Conservation (phyloP, 352 stramenopile species). For the Pythium brachiatum region DNA sequence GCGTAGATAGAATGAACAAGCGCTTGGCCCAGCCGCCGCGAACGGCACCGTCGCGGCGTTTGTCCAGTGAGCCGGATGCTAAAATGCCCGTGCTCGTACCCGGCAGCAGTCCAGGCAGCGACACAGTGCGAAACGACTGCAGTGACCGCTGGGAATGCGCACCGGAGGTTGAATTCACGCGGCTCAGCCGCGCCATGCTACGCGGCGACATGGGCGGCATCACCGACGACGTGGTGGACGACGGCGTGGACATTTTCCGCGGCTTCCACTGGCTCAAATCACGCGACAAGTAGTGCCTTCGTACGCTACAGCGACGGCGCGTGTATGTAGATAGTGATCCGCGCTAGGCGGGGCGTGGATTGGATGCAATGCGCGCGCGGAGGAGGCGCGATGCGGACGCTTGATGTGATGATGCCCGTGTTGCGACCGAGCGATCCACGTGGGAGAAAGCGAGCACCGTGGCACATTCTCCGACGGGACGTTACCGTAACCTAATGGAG, state of each 20-base stretch:
- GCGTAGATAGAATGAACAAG: slow-evolving; percentile 80
- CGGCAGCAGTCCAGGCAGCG: slow-evolving; percentile 65
- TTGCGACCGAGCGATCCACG: slow-evolving; percentile 27
- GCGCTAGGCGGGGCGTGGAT: not conserved
- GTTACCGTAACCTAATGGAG: not conserved
- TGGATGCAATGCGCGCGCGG: not conserved
- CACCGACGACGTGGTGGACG: slow-evolving; percentile 29
- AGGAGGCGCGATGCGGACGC: not conserved
- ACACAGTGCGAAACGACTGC: slow-evolving; percentile 69
- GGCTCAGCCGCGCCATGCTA: slow-evolving; percentile 43
- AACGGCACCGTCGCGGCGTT: slow-evolving; percentile 79
- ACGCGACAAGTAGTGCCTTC: not conserved
- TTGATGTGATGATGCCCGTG: not conserved
- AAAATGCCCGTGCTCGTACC: slow-evolving; percentile 76
- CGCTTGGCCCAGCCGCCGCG: slow-evolving; percentile 77
- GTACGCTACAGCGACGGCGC: not conserved
- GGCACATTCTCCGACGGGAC: slow-evolving; percentile 3
- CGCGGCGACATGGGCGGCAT: slow-evolving; percentile 27
- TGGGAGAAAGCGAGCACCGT: slow-evolving; percentile 1
- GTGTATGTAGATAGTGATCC: not conserved
- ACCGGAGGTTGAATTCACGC: slow-evolving; percentile 52
- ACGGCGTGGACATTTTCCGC: slow-evolving; percentile 18
- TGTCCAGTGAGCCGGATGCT: slow-evolving; percentile 73
- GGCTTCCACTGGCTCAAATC: not conserved
- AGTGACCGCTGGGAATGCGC: slow-evolving; percentile 53